Evolutionary conservation across 129 eudicot genomes (phyloP).

Genomic region (Artemisia argyi): DNA sequence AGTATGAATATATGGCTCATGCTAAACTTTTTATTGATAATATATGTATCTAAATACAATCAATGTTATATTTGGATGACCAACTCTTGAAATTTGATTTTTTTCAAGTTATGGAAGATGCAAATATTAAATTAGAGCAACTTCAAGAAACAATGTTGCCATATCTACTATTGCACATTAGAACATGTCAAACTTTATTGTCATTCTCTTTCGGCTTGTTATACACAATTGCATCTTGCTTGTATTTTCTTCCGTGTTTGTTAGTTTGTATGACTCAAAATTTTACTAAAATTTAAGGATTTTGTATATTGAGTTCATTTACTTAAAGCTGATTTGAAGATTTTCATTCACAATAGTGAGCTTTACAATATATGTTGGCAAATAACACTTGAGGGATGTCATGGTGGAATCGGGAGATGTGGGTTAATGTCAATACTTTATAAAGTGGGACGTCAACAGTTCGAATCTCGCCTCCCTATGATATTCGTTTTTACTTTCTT

Average conservation of each 20-base stretch:
- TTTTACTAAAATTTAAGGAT: background rate
- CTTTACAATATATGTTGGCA: too few relatives aligned
- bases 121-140: constrained; percentile 32
- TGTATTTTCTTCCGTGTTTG: background rate
- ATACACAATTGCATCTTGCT: background rate
- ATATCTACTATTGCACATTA: background rate
- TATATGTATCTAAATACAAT: too few relatives aligned
- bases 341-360: too few relatives aligned
- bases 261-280: background rate
- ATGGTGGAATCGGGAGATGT: too few relatives aligned
- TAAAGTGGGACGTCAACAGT: too few relatives aligned
- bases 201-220: background rate
- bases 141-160: constrained; percentile 7
- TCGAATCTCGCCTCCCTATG: too few relatives aligned
- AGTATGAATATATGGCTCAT: constrained; percentile 27
- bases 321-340: too few relatives aligned
- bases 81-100: background rate
- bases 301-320: too few relatives aligned
- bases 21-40: background rate
- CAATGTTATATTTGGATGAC: background rate
- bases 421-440: too few relatives aligned
- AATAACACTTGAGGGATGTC: too few relatives aligned
- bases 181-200: constrained; percentile 6
- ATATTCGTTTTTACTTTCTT: too few relatives aligned
- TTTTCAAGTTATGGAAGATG: constrained; percentile 56